Evolutionary conservation across 306 rosid species (phyloP).

Genomic region (Dryas octopetala): DNA sequence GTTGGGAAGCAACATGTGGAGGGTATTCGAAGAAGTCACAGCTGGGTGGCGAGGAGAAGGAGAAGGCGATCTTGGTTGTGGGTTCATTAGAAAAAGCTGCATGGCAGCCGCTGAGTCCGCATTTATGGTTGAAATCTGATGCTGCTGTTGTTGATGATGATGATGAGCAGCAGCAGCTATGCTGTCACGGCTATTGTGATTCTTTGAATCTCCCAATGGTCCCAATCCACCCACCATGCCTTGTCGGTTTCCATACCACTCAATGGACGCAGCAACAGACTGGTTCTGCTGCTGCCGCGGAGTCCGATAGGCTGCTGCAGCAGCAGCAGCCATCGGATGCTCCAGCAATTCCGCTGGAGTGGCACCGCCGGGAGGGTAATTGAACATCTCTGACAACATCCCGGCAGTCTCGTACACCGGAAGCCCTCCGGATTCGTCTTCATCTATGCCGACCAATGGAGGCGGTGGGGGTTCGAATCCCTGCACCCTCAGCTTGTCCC

Average conservation of each 20-base stretch:
- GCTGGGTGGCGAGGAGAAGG: conserved; percentile 42
- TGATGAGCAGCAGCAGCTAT: conserved; percentile 20
- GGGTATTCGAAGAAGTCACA: conserved; percentile 49
- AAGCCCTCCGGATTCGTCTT: conserved; percentile 50
- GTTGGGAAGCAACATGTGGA: conserved; percentile 77
- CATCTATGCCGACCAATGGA: conserved; percentile 64
- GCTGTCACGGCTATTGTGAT: conserved; percentile 44
- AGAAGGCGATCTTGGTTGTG: conserved; percentile 71
- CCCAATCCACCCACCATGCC: conserved; percentile 40
- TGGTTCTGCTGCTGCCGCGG: conserved; percentile 34
- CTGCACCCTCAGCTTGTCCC: conserved; percentile 72
- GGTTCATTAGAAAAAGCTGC: conserved; percentile 93
- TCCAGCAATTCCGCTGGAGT: conserved; percentile 50
- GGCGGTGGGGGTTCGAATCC: conserved; percentile 53
- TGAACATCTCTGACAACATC: conserved; percentile 94
- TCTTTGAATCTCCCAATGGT: conserved; percentile 48
- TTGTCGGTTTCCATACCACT: conserved; percentile 73
- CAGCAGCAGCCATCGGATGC: conserved; percentile 31
- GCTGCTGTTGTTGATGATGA: conserved; percentile 36
- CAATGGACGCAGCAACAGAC: conserved; percentile 24
- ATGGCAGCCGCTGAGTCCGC: conserved; percentile 94
- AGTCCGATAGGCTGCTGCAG: conserved; percentile 20
- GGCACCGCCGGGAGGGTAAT: conserved; percentile 44
- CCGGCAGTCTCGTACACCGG: conserved; percentile 73
- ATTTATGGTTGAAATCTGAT: conserved; percentile 67